Evolutionary conservation across 2,329 filamentous ascomycete genomes (phyloP).

Genomic region (Trichoderma harzianum): DNA sequence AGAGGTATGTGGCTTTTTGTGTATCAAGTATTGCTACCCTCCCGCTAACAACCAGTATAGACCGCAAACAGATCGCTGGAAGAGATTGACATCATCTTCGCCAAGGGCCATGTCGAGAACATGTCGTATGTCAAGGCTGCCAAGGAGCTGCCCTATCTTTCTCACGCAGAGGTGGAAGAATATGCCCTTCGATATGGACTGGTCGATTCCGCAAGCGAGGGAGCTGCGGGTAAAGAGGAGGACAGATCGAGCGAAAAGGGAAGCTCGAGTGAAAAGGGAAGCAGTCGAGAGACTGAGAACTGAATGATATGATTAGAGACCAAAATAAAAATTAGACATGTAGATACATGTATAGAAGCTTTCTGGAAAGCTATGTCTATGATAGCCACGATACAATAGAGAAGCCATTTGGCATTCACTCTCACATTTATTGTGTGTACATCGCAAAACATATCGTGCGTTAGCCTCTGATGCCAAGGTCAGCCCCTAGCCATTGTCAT

Average conservation of each 20-base stretch:
- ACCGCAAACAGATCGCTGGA: slow-evolving; percentile 41
- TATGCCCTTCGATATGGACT: slow-evolving; percentile 32
- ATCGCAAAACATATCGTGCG: background rate
- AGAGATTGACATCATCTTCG: slow-evolving; percentile 58
- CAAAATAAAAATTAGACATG: background rate
- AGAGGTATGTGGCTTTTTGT: slow-evolving; percentile 35
- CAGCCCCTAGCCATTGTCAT: background rate
- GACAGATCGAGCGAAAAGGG: background rate
- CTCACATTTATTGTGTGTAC: background rate
- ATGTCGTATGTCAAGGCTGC: slow-evolving; percentile 59
- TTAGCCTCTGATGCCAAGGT: background rate
- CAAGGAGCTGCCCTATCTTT: slow-evolving; percentile 52
- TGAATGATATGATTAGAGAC: background rate
- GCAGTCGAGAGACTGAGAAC: background rate
- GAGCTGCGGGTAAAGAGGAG: background rate
- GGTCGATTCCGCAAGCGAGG: background rate
- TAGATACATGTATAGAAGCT: background rate
- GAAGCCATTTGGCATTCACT: background rate
- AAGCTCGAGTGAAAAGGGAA: slow-evolving; percentile 3
- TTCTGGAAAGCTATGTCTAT: background rate
- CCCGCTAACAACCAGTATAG: slow-evolving; percentile 5
- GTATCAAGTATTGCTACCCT: background rate
- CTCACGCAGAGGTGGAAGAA: slow-evolving; percentile 50
- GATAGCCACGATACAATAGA: background rate
- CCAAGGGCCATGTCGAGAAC: slow-evolving; percentile 56